Evolutionary conservation across 768 basidiomycete genomes (phyloP).

Genomic region (Mycena latifolia): DNA sequence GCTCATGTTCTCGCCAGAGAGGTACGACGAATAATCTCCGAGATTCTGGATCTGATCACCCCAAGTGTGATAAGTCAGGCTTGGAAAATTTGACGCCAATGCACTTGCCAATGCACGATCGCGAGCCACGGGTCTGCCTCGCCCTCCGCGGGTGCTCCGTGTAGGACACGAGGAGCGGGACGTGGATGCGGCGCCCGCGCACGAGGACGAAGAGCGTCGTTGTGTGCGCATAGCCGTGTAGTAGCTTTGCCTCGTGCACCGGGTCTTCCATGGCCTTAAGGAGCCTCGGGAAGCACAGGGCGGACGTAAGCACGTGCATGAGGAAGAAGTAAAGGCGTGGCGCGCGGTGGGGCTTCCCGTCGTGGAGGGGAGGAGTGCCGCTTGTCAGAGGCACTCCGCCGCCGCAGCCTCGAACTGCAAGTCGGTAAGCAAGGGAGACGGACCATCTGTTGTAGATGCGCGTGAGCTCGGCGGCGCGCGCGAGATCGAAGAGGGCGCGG

Average conservation of each 20-base stretch:
- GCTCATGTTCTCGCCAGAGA: no score
- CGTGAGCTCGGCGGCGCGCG: conserved; percentile 48
- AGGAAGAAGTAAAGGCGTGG: conserved; percentile 57
- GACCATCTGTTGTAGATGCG: conserved; percentile 51
- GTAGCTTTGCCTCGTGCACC: conserved; percentile 46
- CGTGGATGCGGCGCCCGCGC: conserved; percentile 46
- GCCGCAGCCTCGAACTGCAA: conserved; percentile 44
- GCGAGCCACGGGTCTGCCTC: conserved; percentile 54
- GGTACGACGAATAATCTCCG: no score
- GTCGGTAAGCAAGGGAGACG: conserved; percentile 39
- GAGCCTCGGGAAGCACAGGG: conserved; percentile 54
- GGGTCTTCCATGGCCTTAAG: conserved; percentile 39
- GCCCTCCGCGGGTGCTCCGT: conserved; percentile 41
- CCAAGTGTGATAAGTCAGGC: no score
- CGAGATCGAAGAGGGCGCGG: conserved; percentile 42
- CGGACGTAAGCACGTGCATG: conserved; percentile 56
- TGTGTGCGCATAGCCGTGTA: conserved; percentile 48
- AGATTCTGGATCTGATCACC: no score
- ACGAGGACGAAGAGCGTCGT: conserved; percentile 45
- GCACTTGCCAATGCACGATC: no score
- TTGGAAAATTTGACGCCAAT: no score
- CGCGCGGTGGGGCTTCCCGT: conserved; percentile 47
- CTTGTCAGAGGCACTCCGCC: conserved; percentile 53
- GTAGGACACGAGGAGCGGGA: conserved; percentile 52
- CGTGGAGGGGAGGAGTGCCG: conserved; percentile 51